phyloP scores from a whole-genome alignment of 176 grass and related monocot species.

The Carex cristatella region DNA sequence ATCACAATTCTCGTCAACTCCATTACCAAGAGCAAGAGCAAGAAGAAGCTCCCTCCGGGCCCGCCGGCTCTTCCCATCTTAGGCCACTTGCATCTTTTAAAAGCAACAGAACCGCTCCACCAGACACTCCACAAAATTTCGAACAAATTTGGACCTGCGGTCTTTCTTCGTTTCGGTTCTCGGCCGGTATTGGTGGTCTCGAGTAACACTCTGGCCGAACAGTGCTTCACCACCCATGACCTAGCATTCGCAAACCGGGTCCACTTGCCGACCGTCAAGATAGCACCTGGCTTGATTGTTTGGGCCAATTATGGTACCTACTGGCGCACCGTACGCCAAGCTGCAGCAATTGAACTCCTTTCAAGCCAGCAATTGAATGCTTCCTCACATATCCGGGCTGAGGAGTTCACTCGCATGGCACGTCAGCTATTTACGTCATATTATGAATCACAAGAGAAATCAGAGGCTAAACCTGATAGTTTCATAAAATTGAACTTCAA shows the following conservation, averaged over 20 bases:
- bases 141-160: constrained; percentile 1
- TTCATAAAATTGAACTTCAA: constrained; percentile 10
- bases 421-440: background rate
- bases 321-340: constrained; percentile 5
- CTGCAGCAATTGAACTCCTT: background rate
- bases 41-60: constrained; percentile 29
- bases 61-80: constrained; percentile 38
- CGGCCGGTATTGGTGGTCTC: constrained; percentile 26
- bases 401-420: background rate
- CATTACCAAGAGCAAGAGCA: constrained; percentile 6
- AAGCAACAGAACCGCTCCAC: constrained; percentile 34
- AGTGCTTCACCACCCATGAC: constrained; percentile 35
- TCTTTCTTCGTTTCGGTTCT: constrained; percentile 25
- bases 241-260: constrained; percentile 19
- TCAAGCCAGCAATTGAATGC: background rate
- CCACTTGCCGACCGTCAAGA: background rate
- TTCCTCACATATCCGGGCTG: background rate
- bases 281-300: background rate
- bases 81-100: constrained; percentile 54
- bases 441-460: background rate
- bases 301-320: constrained; percentile 3
- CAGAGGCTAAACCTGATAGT: background rate
- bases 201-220: background rate
- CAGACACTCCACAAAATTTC: constrained; percentile 16
- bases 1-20: background rate